Base-by-base conservation (phyloP, 2,329 filamentous ascomycete genomes). In the Penicillium sp. region DNA sequence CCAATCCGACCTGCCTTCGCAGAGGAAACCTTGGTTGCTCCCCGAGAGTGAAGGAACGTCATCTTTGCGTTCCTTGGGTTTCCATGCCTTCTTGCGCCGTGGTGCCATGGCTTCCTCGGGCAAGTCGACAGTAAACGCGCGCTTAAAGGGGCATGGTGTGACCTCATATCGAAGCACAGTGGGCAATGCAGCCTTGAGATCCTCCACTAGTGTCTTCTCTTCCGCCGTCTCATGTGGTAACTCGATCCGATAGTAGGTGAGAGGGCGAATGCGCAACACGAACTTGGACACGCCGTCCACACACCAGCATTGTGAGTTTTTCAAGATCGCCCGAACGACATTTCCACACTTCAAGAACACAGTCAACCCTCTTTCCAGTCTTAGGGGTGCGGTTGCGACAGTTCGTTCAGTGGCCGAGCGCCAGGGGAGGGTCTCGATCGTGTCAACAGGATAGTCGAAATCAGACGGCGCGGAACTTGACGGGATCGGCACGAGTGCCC, bases 281-380 rank as follows among this genome's bases (percentile, higher is more conserved):
- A 96, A 97, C 69, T 89, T 92, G 44, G 90, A 90, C 59, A 89
- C 85, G 60, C 92, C 90, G 75, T 96, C 91, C 35, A 97, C 90
- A 75, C 91, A 96, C 93, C 93, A 97, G 74, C 91, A 96, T 77
- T 97, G 93, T 61, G 92, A 96, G 75, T 92, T 92, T 26, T 91
- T 92, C 56, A 97, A 80, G 65, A 97, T 95, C 12, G 93, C 91
- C 71, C 95, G 91, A 19, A 97, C 84, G 17, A 93, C 89, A 59
- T 87, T 88, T 62, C 91, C 91, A 66, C 92, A 96, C 76, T 91
- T 94, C 10, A 97, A 83, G 72, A 97, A 97, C 13, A 92, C 91
- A 17, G 95, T 91, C 10, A 92, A 92, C 22, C 92, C 91, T 70
- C 91, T 89, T 75, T 97, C 96, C 65, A 97, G 92, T 65, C 89